phyloP scores from a whole-genome alignment of 495 filamentous ascomycete species.

The Viridothelium virens region DNA sequence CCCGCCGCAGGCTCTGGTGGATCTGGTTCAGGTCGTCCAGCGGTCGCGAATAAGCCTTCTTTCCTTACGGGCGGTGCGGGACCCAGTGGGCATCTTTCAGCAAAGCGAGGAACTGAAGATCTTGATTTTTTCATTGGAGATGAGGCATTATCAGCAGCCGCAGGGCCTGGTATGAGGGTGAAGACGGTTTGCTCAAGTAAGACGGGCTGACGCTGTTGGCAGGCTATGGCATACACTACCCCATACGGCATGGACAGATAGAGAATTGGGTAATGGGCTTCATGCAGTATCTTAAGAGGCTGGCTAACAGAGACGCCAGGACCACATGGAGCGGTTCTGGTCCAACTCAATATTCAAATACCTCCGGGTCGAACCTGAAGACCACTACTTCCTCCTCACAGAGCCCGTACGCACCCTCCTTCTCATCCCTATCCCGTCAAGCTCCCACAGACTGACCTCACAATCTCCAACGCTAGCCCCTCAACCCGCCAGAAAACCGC shows the following conservation, averaged over 20 bases:
- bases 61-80: conserved; percentile 91
- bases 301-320: conserved; percentile 43
- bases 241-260: conserved; percentile 93
- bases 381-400: conserved; percentile 95
- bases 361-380: conserved; percentile 92
- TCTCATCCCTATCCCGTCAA: not conserved
- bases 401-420: conserved; percentile 62
- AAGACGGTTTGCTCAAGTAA: not conserved
- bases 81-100: conserved; percentile 67
- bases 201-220: conserved; percentile 25
- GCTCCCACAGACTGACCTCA: not conserved
- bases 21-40: conserved; percentile 75
- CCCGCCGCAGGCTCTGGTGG: conserved; percentile 58
- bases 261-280: conserved; percentile 75
- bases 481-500: conserved; percentile 96
- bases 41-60: conserved; percentile 87
- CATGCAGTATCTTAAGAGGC: not conserved
- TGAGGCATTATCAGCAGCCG: conserved; percentile 77
- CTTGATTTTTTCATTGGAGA: conserved; percentile 98
- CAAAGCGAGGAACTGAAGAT: conserved; percentile 93
- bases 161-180: conserved; percentile 60
- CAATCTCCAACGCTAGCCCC: conserved; percentile 51
- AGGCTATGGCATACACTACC: conserved; percentile 95
- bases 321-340: conserved; percentile 99
- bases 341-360: conserved; percentile 99